Evolutionary conservation across 805 yeast genomes (phyloP).

Genomic region (Schizosaccharomyces pombe): DNA sequence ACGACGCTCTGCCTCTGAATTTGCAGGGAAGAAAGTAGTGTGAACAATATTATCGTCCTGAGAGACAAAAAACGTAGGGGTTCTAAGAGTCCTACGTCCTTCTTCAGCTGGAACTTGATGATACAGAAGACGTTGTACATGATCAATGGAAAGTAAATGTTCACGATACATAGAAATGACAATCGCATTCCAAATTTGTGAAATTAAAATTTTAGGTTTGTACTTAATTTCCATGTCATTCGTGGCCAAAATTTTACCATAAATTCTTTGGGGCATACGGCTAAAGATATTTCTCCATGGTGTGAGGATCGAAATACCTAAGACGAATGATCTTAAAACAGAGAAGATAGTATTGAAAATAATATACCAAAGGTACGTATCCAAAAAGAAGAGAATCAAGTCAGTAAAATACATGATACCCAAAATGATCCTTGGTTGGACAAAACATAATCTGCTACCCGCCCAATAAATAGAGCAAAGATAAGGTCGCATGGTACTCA

Average conservation of each 20-base stretch:
- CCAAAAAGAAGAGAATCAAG: constrained; percentile 86
- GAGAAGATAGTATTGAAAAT: constrained; percentile 85
- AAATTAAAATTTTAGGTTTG: constrained; percentile 91
- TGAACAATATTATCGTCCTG: constrained; percentile 89
- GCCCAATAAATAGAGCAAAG: constrained; percentile 87
- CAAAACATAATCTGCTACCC: constrained; percentile 61
- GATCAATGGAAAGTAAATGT: constrained; percentile 91
- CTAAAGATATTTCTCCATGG: constrained; percentile 99
- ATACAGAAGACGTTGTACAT: constrained; percentile 86
- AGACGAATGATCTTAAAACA: constrained; percentile 89
- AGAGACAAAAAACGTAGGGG: constrained; percentile 94
- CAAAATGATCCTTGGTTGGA: constrained; percentile 70
- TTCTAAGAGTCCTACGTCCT: constrained; percentile 94
- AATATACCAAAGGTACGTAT: constrained; percentile 97
- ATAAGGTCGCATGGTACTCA: constrained; percentile 54
- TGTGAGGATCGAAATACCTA: constrained; percentile 95
- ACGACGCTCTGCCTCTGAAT: constrained; percentile 98
- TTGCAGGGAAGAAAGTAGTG: constrained; percentile 88
- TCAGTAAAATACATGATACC: constrained; percentile 88
- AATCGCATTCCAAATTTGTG: constrained; percentile 98
- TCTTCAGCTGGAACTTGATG: constrained; percentile 98
- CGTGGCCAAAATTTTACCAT: constrained; percentile 91
- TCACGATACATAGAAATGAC: constrained; percentile 99
- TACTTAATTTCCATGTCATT: constrained; percentile 98
- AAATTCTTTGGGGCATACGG: constrained; percentile 94